Evolutionary conservation across 225 moss, liverwort and hornwort genomes (phyloP).

Genomic region (Sphagnum contortum): DNA sequence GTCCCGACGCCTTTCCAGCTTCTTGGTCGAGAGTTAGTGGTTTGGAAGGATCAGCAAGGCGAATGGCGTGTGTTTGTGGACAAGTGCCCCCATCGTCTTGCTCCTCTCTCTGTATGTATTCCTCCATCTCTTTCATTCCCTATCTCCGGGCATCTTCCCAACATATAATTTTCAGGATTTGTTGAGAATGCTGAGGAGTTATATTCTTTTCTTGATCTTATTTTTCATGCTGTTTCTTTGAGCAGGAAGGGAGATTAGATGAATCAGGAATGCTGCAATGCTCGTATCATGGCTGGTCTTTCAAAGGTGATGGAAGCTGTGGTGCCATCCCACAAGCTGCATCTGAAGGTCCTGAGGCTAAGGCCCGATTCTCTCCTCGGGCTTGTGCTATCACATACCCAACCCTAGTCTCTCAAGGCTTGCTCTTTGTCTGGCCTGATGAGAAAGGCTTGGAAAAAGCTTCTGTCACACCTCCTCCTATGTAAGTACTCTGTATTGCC

Average conservation of each 20-base stretch:
- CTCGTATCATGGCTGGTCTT: slow-evolving; percentile 98
- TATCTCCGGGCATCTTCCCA: neutral
- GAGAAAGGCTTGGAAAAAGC: slow-evolving; percentile 86
- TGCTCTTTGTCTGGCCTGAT: slow-evolving; percentile 97
- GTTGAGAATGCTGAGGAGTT: no score
- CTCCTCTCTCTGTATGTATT: slow-evolving; percentile 67
- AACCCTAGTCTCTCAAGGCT: slow-evolving; percentile 70
- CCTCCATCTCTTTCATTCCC: neutral
- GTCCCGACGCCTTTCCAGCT: slow-evolving; percentile 82
- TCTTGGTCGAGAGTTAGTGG: slow-evolving; percentile 72
- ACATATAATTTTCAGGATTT: no score
- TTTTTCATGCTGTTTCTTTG: neutral
- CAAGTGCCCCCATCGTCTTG: slow-evolving; percentile 85
- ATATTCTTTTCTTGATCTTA: no score
- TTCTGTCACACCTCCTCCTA: slow-evolving; percentile 40
- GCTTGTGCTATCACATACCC: slow-evolving; percentile 77
- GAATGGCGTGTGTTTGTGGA: slow-evolving; percentile 81
- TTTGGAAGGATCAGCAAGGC: slow-evolving; percentile 81
- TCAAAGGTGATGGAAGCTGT: slow-evolving; percentile 85
- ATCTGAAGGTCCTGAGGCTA: slow-evolving; percentile 57
- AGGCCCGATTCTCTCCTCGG: slow-evolving; percentile 63
- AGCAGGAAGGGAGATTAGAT: slow-evolving; percentile 79
- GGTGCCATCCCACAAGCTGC: slow-evolving; percentile 88
- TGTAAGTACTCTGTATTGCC: slow-evolving; percentile 21
- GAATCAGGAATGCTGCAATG: slow-evolving; percentile 89